Evolutionary conservation across 345 rosid species (phyloP), one percentile per base, ranked within the genome.

Genomic region (Clausena lansium): DNA sequence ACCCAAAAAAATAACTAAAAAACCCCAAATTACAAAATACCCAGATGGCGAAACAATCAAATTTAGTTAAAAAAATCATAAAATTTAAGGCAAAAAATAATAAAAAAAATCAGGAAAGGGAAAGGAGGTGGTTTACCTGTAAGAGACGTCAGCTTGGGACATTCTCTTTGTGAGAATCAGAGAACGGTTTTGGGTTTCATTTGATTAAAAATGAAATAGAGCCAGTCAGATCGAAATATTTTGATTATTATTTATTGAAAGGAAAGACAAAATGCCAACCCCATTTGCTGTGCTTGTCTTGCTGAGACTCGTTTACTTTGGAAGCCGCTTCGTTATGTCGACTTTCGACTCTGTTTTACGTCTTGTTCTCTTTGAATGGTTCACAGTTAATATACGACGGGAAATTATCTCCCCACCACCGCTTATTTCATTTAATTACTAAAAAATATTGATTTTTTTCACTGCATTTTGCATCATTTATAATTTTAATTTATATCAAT

Each of bases 131-230:
- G 50, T 41, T 66, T 58, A 88, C 91, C 91, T 85, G 79, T 86
- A 86, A 67, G 89, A 82, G 81, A 87, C 81, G 63, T 79, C 86
- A 84, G 83, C 70, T 85, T 82, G 89, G 88, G 87, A 86, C 89
- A 86, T 86, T 77, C 80, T 76, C 73, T 41, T 27, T 64, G 61
- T 27, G 65, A 73, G 28, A n/a, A 82, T 84, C 79, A 80, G 82
- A 76, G 58, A 5, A 47, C 62, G 66, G 50, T 19, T 27, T 4
- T 30, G 63, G 63, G 65, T 75, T 58, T 80, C 85, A 85, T 85
- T 72, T 72, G 11, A 65, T n/a, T 9, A 15, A 62, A 62, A 63
- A 65, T 9, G 60, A 50, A 6, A 8, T 4, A 1, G 5, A 68
- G 33, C 28, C 75, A 70, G 61, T n/a, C 10, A 45, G 75, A 77